Evolutionary conservation across 805 yeast species (phyloP).

Genomic region (Soucietia sequanensis): DNA sequence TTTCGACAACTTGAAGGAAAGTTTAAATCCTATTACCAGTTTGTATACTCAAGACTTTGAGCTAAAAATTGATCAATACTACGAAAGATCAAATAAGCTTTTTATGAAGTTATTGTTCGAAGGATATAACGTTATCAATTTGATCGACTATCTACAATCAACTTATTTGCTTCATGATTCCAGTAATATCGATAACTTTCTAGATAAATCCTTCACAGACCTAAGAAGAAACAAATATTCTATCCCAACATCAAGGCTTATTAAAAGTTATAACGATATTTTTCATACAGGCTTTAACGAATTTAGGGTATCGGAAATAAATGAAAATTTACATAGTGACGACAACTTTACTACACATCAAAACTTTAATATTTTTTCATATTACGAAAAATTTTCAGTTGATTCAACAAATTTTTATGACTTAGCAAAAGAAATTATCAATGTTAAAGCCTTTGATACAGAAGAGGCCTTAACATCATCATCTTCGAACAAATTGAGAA

Average conservation of each 20-base stretch:
- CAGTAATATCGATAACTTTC: slow-evolving; percentile 50
- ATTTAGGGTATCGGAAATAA: slow-evolving; percentile 1
- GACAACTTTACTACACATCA: neutral
- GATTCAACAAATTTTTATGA: slow-evolving; percentile 47
- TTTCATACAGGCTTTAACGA: slow-evolving; percentile 5
- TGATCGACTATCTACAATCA: slow-evolving; percentile 52
- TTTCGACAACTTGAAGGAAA: slow-evolving; percentile 25
- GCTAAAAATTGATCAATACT: slow-evolving; percentile 58
- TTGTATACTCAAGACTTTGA: slow-evolving; percentile 47
- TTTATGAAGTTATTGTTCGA: slow-evolving; percentile 56
- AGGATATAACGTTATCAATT: slow-evolving; percentile 53
- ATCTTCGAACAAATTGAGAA: slow-evolving; percentile 40
- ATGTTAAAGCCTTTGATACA: slow-evolving; percentile 54
- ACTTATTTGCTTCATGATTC: slow-evolving; percentile 58
- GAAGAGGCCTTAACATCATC: slow-evolving; percentile 48
- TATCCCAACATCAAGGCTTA: slow-evolving; percentile 26
- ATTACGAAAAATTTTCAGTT: slow-evolving; percentile 32
- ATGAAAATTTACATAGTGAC: neutral
- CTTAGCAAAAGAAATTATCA: slow-evolving; percentile 47
- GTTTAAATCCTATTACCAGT: slow-evolving; percentile 24
- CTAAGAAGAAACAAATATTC: slow-evolving; percentile 42
- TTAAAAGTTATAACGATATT: slow-evolving; percentile 21
- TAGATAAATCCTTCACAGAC: slow-evolving; percentile 51
- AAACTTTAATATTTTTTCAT: too few relatives aligned
- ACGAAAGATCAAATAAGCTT: slow-evolving; percentile 62